These are phyloP conservation scores for Hamamelis virginiana DNA, from an alignment of 164 flowering plant genomes.

Conservation along the genomic window DNA sequence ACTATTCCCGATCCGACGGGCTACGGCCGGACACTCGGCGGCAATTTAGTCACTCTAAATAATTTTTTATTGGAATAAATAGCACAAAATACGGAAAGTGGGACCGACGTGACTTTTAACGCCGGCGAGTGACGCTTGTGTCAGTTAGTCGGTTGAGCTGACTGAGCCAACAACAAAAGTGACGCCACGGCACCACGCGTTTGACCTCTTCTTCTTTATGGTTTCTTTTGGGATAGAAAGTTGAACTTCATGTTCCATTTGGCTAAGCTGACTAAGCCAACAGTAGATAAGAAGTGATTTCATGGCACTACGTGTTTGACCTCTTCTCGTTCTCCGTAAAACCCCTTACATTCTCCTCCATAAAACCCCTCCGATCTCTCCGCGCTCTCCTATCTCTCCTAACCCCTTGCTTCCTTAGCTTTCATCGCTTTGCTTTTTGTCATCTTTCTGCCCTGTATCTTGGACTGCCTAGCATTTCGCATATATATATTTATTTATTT, in stretches of 20 bases:
- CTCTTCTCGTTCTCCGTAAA: neutral
- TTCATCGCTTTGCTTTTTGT: too few species aligned
- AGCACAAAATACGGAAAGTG: too few species aligned
- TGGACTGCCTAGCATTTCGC: too few species aligned
- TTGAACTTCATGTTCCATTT: too few species aligned
- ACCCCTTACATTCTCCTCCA: neutral
- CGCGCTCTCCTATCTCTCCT: neutral
- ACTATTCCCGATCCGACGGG: too few species aligned
- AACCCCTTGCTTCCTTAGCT: too few species aligned
- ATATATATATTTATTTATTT: too few species aligned
- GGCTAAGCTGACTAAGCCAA: neutral
- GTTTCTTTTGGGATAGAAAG: too few species aligned
- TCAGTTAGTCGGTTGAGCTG: neutral
- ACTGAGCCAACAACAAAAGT: neutral
- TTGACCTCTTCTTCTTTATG: constrained; percentile 1
- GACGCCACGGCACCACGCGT: neutral
- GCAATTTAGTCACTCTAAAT: too few species aligned
- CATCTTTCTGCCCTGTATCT: too few species aligned
- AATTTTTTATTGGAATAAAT: too few species aligned
- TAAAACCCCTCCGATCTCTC: neutral
- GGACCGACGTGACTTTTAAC: neutral
- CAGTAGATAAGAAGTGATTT: neutral
- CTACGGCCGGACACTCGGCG: neutral
- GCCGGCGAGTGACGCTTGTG: neutral
- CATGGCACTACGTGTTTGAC: neutral